A percentile compares a stretch with the other conserved stretches of the same genome.
Conservation (phyloP, 352 stramenopile genomes). For the Globisporangium splendens region DNA sequence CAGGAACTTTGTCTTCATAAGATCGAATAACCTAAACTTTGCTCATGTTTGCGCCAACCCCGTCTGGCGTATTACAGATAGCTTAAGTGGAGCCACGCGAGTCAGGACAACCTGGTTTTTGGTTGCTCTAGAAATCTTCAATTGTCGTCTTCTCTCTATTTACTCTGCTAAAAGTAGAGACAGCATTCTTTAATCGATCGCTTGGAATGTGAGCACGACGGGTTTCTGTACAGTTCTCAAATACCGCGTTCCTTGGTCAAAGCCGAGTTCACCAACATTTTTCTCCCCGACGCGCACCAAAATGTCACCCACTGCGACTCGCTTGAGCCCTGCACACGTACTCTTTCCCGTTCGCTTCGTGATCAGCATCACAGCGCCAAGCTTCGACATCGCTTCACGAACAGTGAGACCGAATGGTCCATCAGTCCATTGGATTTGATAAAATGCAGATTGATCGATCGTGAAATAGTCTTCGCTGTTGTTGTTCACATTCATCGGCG, state of each 20-base stretch:
- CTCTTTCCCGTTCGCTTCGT: conserved; percentile 78
- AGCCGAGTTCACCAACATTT: conserved; percentile 62
- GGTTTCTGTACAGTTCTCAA: conserved; percentile 74
- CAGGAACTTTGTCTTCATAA: no score
- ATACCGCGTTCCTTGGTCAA: conserved; percentile 71
- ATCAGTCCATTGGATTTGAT: conserved; percentile 78
- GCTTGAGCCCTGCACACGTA: conserved; percentile 69
- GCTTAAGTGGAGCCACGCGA: no score
- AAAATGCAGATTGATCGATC: conserved; percentile 69
- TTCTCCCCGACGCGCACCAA: conserved; percentile 74
- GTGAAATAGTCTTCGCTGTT: conserved; percentile 52
- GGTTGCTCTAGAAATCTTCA: no score
- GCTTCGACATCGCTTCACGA: conserved; percentile 66
- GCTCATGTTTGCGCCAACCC: no score
- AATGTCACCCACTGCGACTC: conserved; percentile 73
- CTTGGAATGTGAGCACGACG: conserved; percentile 74
- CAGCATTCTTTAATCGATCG: conserved; percentile 40
- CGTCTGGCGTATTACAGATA: no score
- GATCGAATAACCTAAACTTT: no score
- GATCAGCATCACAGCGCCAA: conserved; percentile 66
- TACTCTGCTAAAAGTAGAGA: no score
- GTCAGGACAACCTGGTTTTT: no score
- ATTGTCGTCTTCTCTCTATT: no score
- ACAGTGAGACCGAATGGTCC: conserved; percentile 79
- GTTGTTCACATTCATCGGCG: conserved; percentile 18